Base-by-base conservation (phyloP, 1,139 yeast genomes). In the Debaryomycetaceae sp. region DNA sequence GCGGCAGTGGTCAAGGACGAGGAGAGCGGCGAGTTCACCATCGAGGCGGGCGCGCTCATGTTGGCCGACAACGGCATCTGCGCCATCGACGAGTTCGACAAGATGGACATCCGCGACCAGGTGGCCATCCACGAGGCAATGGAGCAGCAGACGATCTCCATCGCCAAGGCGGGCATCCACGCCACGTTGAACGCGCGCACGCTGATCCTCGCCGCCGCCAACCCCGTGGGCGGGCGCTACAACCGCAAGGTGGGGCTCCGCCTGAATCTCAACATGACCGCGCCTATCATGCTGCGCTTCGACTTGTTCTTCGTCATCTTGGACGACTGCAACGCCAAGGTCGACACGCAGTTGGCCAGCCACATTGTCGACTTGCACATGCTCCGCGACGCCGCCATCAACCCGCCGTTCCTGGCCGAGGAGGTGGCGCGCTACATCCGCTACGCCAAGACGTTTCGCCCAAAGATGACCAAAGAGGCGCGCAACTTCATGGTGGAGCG, bases 41-140 rank as follows among this genome's bases (percentile, higher is more conserved):
- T 91, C 41, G 99, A 91, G 56, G 99, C 98, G 1, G 99, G 99
- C 55, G 99, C 99, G 2, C 69, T 91, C 38, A 91, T 91, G 99
- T 71, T 91, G 43, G 98, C 98, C 1, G 99, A 91, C 59, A 93
- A 91, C 53, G 99, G 99, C 40, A 85, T 91, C 40, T 91, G 99
- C 70, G 95, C 96, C 41, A 91, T 91, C 58, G 99, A 91, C 55
- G 99, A 91, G 61, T 91, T 91, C 48, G 99, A 91, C 57, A 91
- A 93, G 65, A 91, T 91, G 98, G 97, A 91, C 57, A 58, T 91
- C 30, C 62, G 79, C 4, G 98, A 93, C 58, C 98, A 93, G 61
- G 98, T 91, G 36, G 98, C 98, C 3, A 91, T 91, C 65, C 99
- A 91, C 63, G 99, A 91, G 65, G 99, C 98, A 11, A 91, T 91